phyloP scores from a whole-genome alignment of 129 eudicot species.

The Escallonia herrerae region DNA sequence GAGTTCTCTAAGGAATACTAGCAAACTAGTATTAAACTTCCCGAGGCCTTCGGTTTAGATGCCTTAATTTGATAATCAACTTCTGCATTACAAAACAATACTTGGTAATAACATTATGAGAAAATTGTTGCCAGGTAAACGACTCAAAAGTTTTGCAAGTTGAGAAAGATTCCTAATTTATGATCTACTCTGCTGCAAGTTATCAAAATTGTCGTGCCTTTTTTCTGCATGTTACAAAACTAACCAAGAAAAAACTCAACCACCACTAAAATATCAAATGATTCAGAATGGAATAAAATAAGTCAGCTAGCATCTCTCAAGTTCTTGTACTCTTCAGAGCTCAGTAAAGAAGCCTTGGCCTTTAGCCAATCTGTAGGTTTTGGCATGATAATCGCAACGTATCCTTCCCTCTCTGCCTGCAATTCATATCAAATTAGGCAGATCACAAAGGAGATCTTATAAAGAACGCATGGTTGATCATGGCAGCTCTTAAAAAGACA shows the following conservation, averaged over 20 bases:
- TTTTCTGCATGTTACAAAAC: not conserved
- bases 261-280: not conserved
- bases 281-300: no score
- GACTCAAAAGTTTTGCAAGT: no score
- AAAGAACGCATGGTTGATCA: not conserved
- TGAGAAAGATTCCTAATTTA: not conserved
- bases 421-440: conserved; percentile 16
- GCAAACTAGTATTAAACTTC: no score
- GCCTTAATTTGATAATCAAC: no score
- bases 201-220: not conserved
- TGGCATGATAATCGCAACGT: conserved; percentile 86
- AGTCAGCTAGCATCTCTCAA: conserved; percentile 34
- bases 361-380: conserved; percentile 86
- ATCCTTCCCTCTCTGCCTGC: conserved; percentile 95
- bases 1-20: no score
- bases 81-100: no score
- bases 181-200: not conserved
- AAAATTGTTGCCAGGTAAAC: no score
- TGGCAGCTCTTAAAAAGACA: no score
- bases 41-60: no score
- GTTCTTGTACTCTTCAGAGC: conserved; percentile 64
- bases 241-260: not conserved
- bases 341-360: conserved; percentile 56
- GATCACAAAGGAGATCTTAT: not conserved
- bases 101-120: no score